Conservation (phyloP, 441 rosid genomes). For the Gossypium trilobum region DNA sequence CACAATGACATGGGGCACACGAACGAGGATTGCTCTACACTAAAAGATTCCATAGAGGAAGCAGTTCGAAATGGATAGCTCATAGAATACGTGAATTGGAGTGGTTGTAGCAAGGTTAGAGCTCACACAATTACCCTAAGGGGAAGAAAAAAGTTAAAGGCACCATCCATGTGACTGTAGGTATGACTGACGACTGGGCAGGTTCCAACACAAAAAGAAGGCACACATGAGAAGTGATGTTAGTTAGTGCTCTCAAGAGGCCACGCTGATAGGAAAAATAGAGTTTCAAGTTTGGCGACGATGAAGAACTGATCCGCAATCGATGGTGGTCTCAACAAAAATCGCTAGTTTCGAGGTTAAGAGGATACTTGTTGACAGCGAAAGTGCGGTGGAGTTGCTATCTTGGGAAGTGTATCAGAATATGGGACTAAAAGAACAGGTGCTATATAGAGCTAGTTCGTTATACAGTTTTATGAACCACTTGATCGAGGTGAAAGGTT, state of each 20-base stretch:
- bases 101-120: neutral
- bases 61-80: neutral
- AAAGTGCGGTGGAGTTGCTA: too few relatives aligned
- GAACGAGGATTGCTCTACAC: neutral
- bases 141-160: neutral
- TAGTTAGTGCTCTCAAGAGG: too few relatives aligned
- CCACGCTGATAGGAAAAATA: too few relatives aligned
- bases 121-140: neutral
- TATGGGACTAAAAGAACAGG: too few relatives aligned
- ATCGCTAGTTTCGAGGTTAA: too few relatives aligned
- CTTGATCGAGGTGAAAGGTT: too few relatives aligned
- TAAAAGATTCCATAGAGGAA: neutral
- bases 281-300: neutral
- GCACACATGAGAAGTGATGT: neutral
- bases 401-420: too few relatives aligned
- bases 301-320: neutral
- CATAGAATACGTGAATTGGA: neutral
- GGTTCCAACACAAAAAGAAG: neutral
- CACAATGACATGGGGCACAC: too few relatives aligned
- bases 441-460: too few relatives aligned
- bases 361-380: too few relatives aligned
- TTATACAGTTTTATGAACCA: too few relatives aligned
- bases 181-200: neutral
- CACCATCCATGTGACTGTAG: neutral
- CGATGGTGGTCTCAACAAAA: too few relatives aligned